Conservation (phyloP, 345 rosid species). For the Citrus sp. region DNA sequence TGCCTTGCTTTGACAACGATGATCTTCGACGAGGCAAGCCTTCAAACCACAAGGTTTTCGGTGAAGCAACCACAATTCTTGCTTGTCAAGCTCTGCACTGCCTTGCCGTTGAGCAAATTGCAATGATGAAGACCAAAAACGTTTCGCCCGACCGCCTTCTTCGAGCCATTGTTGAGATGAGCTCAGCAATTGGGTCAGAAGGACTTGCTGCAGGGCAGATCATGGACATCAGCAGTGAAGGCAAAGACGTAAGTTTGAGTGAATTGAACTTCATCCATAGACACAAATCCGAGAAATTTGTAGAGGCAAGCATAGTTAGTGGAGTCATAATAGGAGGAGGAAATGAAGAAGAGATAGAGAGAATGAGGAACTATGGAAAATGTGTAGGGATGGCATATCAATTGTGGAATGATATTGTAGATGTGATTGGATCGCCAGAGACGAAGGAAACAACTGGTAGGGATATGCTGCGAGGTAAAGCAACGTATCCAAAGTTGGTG, state of each 20-base stretch:
- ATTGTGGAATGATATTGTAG: constrained; percentile 31
- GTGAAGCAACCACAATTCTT: constrained; percentile 32
- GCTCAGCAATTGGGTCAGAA: constrained; percentile 38
- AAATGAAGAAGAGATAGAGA: constrained; percentile 15
- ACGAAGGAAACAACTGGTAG: constrained; percentile 34
- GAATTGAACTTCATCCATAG: constrained; percentile 33
- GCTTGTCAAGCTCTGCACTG: constrained; percentile 55
- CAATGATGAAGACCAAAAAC: constrained; percentile 14
- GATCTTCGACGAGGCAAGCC: constrained; percentile 59
- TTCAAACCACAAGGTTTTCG: constrained; percentile 39
- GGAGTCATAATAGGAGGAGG: constrained; percentile 38
- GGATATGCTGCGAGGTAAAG: constrained; percentile 31
- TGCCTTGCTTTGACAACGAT: constrained; percentile 71
- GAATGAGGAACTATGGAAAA: constrained; percentile 24
- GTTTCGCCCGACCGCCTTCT: not conserved
- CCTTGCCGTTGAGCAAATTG: constrained; percentile 46
- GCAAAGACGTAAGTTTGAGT: constrained; percentile 22
- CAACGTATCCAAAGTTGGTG: constrained; percentile 32
- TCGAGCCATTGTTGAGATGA: constrained; percentile 30
- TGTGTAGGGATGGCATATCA: constrained; percentile 18
- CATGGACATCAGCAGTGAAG: constrained; percentile 44
- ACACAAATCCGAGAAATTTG: constrained; percentile 33
- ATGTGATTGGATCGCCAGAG: constrained; percentile 25
- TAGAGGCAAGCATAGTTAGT: constrained; percentile 33
- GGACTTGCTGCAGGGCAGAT: constrained; percentile 56